These are phyloP conservation scores for Paralagenidium karlingii DNA, from an alignment of 352 stramenopile species.

Conservation along the genomic window DNA sequence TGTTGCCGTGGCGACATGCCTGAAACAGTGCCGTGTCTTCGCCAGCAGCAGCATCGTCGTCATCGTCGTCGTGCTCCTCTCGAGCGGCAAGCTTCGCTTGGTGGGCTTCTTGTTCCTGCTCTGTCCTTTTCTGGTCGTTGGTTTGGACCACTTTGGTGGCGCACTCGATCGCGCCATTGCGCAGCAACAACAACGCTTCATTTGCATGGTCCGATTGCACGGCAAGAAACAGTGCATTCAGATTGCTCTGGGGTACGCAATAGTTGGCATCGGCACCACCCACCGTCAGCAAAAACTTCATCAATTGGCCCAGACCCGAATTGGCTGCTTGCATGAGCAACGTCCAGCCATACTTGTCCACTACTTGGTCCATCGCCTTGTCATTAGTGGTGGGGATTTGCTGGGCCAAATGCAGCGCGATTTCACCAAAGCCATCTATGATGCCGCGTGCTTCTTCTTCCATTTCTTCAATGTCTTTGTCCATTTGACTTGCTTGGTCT, in stretches of 20 bases:
- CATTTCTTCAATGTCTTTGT: slow-evolving; percentile 63
- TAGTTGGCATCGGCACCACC: slow-evolving; percentile 22
- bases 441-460: slow-evolving; percentile 53
- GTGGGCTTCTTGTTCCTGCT: no score
- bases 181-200: slow-evolving; percentile 53
- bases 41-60: slow-evolving; percentile 24
- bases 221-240: slow-evolving; percentile 64
- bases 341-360: slow-evolving; percentile 72
- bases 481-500: slow-evolving; percentile 10
- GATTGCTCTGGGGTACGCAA: no score
- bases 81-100: slow-evolving; percentile 16
- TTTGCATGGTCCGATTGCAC: slow-evolving; percentile 61
- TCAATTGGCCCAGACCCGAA: slow-evolving; percentile 41
- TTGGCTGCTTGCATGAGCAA: slow-evolving; percentile 80
- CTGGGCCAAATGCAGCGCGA: slow-evolving; percentile 39
- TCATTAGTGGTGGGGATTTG: no score
- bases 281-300: slow-evolving; percentile 34
- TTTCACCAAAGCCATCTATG: slow-evolving; percentile 43
- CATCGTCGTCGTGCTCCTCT: slow-evolving; percentile 11
- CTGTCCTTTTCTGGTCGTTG: no score
- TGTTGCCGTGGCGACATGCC: slow-evolving; percentile 52
- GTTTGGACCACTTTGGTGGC: slow-evolving; percentile 54
- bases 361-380: slow-evolving; percentile 35
- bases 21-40: slow-evolving; percentile 70
- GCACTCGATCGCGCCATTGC: slow-evolving; percentile 50